phyloP scores from a whole-genome alignment of 192 early-diverging fungal genomes.

The Entomortierella beljakovae region DNA sequence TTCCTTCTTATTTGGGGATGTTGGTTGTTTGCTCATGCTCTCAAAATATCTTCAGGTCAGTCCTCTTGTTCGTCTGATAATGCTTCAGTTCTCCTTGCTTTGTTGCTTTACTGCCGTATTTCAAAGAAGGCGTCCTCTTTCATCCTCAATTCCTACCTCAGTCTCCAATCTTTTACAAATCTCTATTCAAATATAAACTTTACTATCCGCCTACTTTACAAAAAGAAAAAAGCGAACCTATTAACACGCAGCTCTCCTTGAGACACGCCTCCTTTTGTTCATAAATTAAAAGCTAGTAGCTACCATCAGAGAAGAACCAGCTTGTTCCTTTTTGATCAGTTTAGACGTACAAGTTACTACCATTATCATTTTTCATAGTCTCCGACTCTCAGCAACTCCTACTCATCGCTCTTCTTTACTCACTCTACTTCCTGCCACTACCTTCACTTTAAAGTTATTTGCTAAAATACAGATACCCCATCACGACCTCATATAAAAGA shows the following conservation, averaged over 20 bases:
- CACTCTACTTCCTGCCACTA: too few relatives aligned
- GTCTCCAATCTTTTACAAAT: not conserved
- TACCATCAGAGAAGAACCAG: not conserved
- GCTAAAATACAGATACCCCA: not conserved
- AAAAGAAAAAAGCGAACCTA: constrained; percentile 3
- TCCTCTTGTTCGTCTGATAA: constrained; percentile 12
- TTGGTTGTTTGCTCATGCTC: not conserved
- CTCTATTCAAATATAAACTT: not conserved
- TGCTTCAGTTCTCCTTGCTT: constrained; percentile 3
- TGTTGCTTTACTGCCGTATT: constrained; percentile 1
- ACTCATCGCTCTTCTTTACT: not conserved
- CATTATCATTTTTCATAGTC: too few relatives aligned
- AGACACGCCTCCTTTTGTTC: constrained; percentile 17
- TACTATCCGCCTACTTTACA: not conserved
- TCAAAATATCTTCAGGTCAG: not conserved
- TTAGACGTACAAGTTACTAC: not conserved
- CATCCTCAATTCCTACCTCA: not conserved
- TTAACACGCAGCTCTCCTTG: constrained; percentile 9
- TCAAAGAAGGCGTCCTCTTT: not conserved
- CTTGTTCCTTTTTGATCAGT: not conserved
- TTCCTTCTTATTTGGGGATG: not conserved
- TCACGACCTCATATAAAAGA: not conserved
- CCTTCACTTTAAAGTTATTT: too few relatives aligned
- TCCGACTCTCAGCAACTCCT: not conserved
- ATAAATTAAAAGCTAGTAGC: not conserved